A percentile compares a stretch with the other conserved stretches of the same genome.
Evolutionary conservation across 805 yeast genomes (phyloP).

Genomic region (Aciculoconidium aculeatum): DNA sequence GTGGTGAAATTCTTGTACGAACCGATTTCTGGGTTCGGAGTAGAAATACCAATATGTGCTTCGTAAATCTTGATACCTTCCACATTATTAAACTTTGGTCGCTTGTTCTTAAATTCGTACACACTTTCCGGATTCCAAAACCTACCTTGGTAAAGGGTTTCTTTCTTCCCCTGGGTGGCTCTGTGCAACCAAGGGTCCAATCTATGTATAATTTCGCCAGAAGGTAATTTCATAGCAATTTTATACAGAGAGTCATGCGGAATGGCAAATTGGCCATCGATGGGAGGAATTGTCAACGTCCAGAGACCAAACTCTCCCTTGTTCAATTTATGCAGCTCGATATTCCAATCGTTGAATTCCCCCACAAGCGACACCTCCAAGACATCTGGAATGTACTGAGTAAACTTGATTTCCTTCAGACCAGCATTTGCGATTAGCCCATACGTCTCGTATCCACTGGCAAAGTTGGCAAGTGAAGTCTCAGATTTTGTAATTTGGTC

Average conservation of each 20-base stretch:
- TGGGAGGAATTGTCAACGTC: slow-evolving; percentile 52
- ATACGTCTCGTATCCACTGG: slow-evolving; percentile 67
- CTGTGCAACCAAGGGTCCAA: slow-evolving; percentile 86
- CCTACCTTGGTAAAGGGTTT: slow-evolving; percentile 67
- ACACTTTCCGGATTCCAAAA: slow-evolving; percentile 78
- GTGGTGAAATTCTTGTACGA: slow-evolving; percentile 79
- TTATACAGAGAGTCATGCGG: slow-evolving; percentile 79
- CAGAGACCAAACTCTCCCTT: slow-evolving; percentile 64
- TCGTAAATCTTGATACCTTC: slow-evolving; percentile 73
- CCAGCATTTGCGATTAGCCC: slow-evolving; percentile 64
- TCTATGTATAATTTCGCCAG: slow-evolving; percentile 70
- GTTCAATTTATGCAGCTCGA: slow-evolving; percentile 46
- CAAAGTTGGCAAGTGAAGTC: slow-evolving; percentile 55
- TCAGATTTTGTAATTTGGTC: slow-evolving; percentile 49
- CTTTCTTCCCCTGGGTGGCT: slow-evolving; percentile 65
- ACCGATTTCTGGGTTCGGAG: slow-evolving; percentile 83
- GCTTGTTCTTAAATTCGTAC: slow-evolving; percentile 55
- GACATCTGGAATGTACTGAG: slow-evolving; percentile 93
- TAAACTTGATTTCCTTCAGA: slow-evolving; percentile 53
- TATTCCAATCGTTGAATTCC: slow-evolving; percentile 85
- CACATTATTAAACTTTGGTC: slow-evolving; percentile 48
- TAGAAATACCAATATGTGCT: slow-evolving; percentile 92
- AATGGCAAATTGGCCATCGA: slow-evolving; percentile 55
- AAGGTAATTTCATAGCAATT: slow-evolving; percentile 56
- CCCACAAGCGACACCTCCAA: slow-evolving; percentile 72